Percentiles rank a stretch among this genome's conserved stretches.
phyloP scores from a whole-genome alignment of 805 yeast genomes.

The Yamadazyma nakazawae region DNA sequence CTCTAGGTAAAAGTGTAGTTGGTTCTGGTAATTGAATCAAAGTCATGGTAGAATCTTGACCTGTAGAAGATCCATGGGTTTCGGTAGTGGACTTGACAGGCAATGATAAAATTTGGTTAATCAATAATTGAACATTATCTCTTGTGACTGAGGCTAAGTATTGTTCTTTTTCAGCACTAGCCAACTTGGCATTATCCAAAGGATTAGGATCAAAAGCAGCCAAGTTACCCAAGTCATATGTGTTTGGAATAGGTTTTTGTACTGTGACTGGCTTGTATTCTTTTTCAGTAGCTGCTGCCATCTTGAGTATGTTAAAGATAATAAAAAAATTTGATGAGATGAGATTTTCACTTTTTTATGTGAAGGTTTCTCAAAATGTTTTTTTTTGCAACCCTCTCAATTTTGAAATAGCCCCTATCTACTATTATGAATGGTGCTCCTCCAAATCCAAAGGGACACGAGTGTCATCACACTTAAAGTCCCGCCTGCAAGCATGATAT shows the following conservation, averaged over 20 bases:
- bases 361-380: not conserved
- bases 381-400: not conserved
- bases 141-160: slow-evolving; percentile 67
- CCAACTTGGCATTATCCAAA: slow-evolving; percentile 58
- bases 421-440: slow-evolving; percentile 36
- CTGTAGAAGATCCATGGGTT: slow-evolving; percentile 53
- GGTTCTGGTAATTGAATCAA: slow-evolving; percentile 85
- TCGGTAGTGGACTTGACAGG: slow-evolving; percentile 89
- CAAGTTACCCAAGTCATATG: slow-evolving; percentile 85
- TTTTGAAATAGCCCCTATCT: not conserved
- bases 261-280: slow-evolving; percentile 74
- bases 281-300: slow-evolving; percentile 9
- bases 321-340: slow-evolving; percentile 14
- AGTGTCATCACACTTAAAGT: slow-evolving; percentile 65
- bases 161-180: slow-evolving; percentile 57
- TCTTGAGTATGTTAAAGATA: not conserved
- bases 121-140: slow-evolving; percentile 87
- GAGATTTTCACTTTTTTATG: slow-evolving; percentile 3
- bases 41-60: slow-evolving; percentile 72
- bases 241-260: slow-evolving; percentile 85
- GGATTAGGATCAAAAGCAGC: slow-evolving; percentile 91
- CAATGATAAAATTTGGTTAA: slow-evolving; percentile 84
- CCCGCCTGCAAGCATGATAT: slow-evolving; percentile 60
- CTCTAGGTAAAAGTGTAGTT: slow-evolving; percentile 81
- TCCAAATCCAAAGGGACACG: slow-evolving; percentile 63